phyloP scores from a whole-genome alignment of 2,329 filamentous ascomycete genomes.

The Arthrinium phaeospermum region DNA sequence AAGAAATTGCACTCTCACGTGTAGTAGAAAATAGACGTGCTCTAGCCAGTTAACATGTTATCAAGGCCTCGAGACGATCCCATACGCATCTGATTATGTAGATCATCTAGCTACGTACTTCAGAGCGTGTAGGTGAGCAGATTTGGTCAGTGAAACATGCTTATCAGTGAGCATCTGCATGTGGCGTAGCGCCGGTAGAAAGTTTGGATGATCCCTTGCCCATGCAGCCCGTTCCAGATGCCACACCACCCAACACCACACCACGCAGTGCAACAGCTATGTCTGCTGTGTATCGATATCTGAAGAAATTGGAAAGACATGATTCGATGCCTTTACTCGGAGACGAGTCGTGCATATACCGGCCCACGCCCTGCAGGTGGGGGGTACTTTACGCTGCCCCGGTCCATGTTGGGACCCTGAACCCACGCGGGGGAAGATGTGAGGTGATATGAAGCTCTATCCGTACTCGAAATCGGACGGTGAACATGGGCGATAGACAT shows the following conservation, averaged over 20 bases:
- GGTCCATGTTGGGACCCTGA: background rate
- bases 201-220: constrained; percentile 7
- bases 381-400: background rate
- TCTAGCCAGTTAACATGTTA: background rate
- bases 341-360: background rate
- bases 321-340: background rate
- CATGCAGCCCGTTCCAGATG: background rate
- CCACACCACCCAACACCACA: background rate
- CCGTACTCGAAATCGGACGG: background rate
- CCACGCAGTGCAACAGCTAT: background rate
- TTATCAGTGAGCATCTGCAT: constrained; percentile 2
- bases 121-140: background rate
- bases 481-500: background rate
- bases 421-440: background rate
- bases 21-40: background rate
- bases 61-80: background rate
- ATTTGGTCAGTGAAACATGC: background rate
- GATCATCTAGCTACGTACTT: background rate
- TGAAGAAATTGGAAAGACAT: background rate
- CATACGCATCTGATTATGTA: background rate
- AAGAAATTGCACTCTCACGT: background rate
- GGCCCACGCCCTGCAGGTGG: background rate
- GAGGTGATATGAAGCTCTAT: background rate
- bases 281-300: constrained; percentile 3
- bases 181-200: constrained; percentile 1